Evolutionary conservation across 257 asterid species (phyloP), one percentile per base, ranked within the genome.

Genomic region (Penstemon davidsonii): DNA sequence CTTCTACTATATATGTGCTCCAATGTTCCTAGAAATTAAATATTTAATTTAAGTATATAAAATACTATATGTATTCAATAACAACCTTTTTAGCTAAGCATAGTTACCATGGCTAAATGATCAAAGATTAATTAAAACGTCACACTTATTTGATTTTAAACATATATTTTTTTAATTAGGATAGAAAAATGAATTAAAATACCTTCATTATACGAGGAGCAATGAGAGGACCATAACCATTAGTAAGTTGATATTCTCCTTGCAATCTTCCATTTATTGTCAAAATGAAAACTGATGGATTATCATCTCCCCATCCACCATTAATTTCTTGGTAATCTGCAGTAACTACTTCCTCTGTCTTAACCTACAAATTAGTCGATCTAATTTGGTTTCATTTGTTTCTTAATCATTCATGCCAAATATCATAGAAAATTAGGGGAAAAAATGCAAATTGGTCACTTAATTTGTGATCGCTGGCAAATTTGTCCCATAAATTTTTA

Each of bases 211-310:
- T 78, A 64, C 57, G 69, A 25, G 79, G 82, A 4, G 96, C 97
- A 4, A 42, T 9, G 42, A 40, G 64, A 5, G 96, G 88, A 8
- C 94, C 97, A 60, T 88, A 86, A 3, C 96, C 97, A 70, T 88
- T 90, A 6, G 97, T 86, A 5, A 88, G 18, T 75, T 90, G 96
- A 69, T 74, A 90, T 59, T 90, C 97, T 0, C 97, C 97, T 60
- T 80, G 84, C 60, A 86, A 4, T 62, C 62, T 52, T 15, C 76
- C 80, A 33, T 47, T 73, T 3, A 71, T 73, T 49, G 71, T 64
- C 52, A 86, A 6, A 51, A 70, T 10, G 72, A 90, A 90, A 65
- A 90, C 90, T 0, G 97, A 87, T 4, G 97, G 92, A 74, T 90
- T 84, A 58, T 90, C 76, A 19, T 88, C 78, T 45, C 88, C 87